These are phyloP conservation scores for Drechslerella coelobrocha DNA, from an alignment of 2,329 filamentous ascomycete genomes.

Conservation along the genomic window DNA sequence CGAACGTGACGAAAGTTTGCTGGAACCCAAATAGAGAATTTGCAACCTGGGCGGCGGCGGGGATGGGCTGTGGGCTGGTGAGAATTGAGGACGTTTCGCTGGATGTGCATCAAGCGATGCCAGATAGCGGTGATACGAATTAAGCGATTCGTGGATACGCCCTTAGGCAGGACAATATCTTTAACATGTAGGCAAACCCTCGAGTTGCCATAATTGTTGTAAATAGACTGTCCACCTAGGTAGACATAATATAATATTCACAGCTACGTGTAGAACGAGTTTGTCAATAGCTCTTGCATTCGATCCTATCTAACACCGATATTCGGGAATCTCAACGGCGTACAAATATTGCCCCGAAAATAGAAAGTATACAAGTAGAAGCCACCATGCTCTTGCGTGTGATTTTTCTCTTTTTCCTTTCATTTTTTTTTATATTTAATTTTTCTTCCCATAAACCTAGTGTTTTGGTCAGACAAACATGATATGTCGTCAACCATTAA, in stretches of 20 bases:
- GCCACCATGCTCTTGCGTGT: slow-evolving; percentile 14
- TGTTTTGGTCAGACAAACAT: not conserved
- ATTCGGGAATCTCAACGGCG: not conserved
- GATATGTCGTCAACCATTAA: not conserved
- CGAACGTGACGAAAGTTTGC: slow-evolving; percentile 60
- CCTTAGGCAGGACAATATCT: too few relatives aligned
- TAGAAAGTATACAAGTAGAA: slow-evolving; percentile 22
- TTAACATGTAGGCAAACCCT: too few relatives aligned
- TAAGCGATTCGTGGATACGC: not conserved
- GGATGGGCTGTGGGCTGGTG: slow-evolving; percentile 61
- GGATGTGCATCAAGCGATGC: slow-evolving; percentile 23
- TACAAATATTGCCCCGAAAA: not conserved
- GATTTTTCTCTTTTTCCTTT: slow-evolving; percentile 20
- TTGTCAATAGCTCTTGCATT: slow-evolving; percentile 46
- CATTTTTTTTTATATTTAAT: slow-evolving; percentile 15
- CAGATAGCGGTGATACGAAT: not conserved
- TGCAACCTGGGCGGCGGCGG: slow-evolving; percentile 64
- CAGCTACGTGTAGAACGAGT: not conserved
- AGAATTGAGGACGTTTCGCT: slow-evolving; percentile 62
- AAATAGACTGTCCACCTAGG: not conserved
- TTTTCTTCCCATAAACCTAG: not conserved
- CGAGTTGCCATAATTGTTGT: too few relatives aligned
- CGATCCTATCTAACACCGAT: slow-evolving; percentile 20
- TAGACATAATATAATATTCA: not conserved
- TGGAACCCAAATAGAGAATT: slow-evolving; percentile 64